Base-by-base conservation (phyloP, 306 rosid species). In the Sechiopsis laciniata region DNA sequence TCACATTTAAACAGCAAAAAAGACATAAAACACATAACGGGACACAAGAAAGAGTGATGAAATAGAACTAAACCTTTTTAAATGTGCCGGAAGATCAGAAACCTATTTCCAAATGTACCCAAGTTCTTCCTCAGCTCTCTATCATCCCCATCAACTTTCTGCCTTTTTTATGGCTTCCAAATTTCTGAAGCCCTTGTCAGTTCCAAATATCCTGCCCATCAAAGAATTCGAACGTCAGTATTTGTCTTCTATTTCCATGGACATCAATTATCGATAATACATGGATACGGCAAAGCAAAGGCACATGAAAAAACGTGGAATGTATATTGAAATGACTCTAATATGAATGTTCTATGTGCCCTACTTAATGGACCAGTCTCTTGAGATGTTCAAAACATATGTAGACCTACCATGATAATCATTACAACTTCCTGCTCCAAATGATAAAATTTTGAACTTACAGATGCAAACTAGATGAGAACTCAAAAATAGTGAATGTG, bases 131-230 rank as follows among this genome's bases (percentile, higher is more conserved):
- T 9, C 58, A 29, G 11, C 71, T 64, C 75, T 77, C 60, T 29
- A 32, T 63, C 12, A 74, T 80, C 76, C 76, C 83, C 81, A 59
- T 82, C 66, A 78, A 80, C 82, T 87, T 82, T 63, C 71, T 29
- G 11, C 32, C 74, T 77, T 86, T 85, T 90, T 85, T 84, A 92
- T 79, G 52, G 85, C 91, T 77, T 87, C 87, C 84, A 90, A 82
- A 88, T 85, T 92, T 84, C 87, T 83, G 87, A 87, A 92, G 24
- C 97, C 95, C 42, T 71, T 57, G 78, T 92, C 96, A 16, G 95
- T 92, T 64, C 92, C 95, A 81, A 88, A 92, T 75, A 92, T 72
- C 95, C 95, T 92, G 85, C 45, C 53, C 40, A 55, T 15, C 2
- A 56, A 63, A 68, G 58, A 48, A 68, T 2, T 37, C 42, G 2